These are phyloP conservation scores for Eimeria zaria DNA, from an alignment of 169 alveolate genomes.

Conservation along the genomic window DNA sequence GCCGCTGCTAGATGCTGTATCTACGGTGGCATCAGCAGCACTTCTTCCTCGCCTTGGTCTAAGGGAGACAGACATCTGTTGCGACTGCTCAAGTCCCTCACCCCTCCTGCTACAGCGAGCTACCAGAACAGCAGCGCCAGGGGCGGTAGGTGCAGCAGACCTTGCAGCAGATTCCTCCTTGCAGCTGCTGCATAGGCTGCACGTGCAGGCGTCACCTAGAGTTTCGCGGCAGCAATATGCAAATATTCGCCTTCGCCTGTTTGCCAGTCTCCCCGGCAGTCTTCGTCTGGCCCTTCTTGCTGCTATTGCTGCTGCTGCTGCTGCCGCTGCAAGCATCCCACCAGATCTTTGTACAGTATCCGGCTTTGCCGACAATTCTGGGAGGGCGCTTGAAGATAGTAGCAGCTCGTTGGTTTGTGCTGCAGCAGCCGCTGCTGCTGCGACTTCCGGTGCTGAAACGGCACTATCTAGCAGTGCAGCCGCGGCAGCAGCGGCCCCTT, in stretches of 20 bases:
- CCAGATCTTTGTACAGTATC: neutral
- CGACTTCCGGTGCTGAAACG: conserved; percentile 47
- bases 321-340: conserved; percentile 48
- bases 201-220: conserved; percentile 47
- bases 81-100: neutral
- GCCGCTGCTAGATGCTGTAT: conserved; percentile 4
- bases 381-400: conserved; percentile 14
- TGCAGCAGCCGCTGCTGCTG: conserved; percentile 73
- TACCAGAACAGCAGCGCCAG: neutral
- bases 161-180: neutral
- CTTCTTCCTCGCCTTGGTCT: conserved; percentile 7
- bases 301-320: conserved; percentile 63
- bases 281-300: conserved; percentile 10
- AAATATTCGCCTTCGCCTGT: conserved; percentile 70
- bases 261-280: conserved; percentile 36
- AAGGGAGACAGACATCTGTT: neutral
- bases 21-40: conserved; percentile 19
- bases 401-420: conserved; percentile 49
- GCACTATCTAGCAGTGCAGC: conserved; percentile 66
- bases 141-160: neutral
- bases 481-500: conserved; percentile 66
- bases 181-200: conserved; percentile 30
- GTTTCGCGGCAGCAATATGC: conserved; percentile 73
- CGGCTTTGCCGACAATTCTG: neutral
- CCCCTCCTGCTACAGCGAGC: neutral